phyloP scores from a whole-genome alignment of 495 filamentous ascomycete genomes.

The Trichodelitschia bisporula region DNA sequence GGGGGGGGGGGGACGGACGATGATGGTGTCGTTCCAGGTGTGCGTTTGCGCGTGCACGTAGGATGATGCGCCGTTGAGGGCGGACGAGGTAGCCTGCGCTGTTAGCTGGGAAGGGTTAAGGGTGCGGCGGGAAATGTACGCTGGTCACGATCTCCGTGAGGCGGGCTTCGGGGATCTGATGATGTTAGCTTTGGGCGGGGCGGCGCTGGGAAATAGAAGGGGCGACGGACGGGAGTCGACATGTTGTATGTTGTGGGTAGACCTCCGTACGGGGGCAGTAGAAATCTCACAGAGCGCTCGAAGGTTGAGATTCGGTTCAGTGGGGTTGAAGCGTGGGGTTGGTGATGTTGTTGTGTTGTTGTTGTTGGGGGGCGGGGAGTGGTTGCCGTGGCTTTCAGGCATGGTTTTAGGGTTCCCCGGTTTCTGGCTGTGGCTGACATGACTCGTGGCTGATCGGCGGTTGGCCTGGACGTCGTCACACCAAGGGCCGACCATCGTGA shows the following conservation, averaged over 20 bases:
- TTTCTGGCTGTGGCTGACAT: too few species aligned
- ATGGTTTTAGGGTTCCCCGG: too few species aligned
- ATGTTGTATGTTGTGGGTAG: constrained; percentile 1
- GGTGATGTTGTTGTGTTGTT: too few species aligned
- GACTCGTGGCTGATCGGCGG: too few species aligned
- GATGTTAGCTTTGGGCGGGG: background rate
- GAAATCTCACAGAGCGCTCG: too few species aligned
- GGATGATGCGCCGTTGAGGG: constrained; percentile 39
- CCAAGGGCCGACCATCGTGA: too few species aligned
- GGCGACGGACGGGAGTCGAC: background rate
- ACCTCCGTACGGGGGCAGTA: too few species aligned
- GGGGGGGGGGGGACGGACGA: constrained; percentile 30
- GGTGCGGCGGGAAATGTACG: constrained; percentile 25
- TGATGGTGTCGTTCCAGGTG: constrained; percentile 74
- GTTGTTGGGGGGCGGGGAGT: too few species aligned
- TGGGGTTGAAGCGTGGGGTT: too few species aligned
- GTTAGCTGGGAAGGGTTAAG: constrained; percentile 3
- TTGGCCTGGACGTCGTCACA: too few species aligned
- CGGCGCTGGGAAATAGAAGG: background rate
- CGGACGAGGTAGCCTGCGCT: constrained; percentile 53
- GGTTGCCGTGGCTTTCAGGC: too few species aligned
- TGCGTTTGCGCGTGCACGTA: constrained; percentile 67
- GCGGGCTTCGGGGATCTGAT: constrained; percentile 44
- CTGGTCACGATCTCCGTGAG: constrained; percentile 64
- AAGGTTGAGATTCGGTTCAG: too few species aligned